Base-by-base conservation (phyloP, 1,284 basidiomycete species). In the Peniophora sp. region DNA sequence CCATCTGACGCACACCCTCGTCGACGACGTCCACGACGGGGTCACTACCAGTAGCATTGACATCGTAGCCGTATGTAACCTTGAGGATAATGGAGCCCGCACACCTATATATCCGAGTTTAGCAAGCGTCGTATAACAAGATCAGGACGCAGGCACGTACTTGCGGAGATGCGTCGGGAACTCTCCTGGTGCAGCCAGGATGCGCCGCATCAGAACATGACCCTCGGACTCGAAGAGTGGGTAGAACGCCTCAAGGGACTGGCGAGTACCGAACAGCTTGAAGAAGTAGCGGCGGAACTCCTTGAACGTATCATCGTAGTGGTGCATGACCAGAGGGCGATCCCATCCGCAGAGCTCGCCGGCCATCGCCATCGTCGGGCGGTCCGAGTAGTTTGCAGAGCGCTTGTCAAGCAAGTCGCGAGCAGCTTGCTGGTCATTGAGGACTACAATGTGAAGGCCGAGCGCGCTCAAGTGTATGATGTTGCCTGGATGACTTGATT, bases 41-140 rank as follows among this genome's bases (percentile, higher is more conserved):
- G 45, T 72, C 69, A 3, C 61, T 55, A 16, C 38, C 38, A 23
- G 60, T 60, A 6, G 61, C 53, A 36, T 59, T 57, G 20, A 63
- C 62, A 23, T 59, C 55, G 58, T 71, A 70, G 6, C 69, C 69
- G 50, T 71, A 64, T 2, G 63, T 52, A 19, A 71, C 60, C 48
- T 57, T 60, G 3, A 70, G 56, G 17, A 70, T 65, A 45, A 65
- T 61, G 3, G 64, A 53, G 3, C 65, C 68, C 0, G 64, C 62
- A 10, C 59, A 59, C 53, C 66, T 68, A 47, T 16, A 20, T 34
- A 11, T 22, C 39, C 32, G 36, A 27, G 20, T 38, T 6, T 16
- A 24, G n/a, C 43, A 22, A 6, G 11, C 5, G 2, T 2, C n/a
- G 9, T 14, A 17, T 16, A 20, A 17, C 9, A 36, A 2, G 3